Conservation (phyloP, 208 protist genomes). For the Leptomonas seymouri region DNA sequence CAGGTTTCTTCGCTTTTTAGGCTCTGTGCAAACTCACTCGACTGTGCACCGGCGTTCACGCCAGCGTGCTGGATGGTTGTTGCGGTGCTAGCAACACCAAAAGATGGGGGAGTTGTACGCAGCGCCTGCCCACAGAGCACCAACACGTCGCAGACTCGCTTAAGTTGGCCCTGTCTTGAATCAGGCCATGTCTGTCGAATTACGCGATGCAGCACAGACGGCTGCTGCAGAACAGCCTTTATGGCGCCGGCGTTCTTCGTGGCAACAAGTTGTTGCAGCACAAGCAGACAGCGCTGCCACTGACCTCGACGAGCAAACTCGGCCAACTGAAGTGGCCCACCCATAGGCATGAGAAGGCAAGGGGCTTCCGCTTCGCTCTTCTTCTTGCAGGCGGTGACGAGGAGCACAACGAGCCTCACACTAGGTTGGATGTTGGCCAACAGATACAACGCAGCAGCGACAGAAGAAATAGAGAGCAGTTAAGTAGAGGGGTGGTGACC, state of each 20-base stretch:
- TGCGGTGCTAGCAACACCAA: not conserved
- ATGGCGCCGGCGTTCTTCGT: not conserved
- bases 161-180: not conserved
- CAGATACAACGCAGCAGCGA: too few species aligned
- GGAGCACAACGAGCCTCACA: too few species aligned
- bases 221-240: slow-evolving; percentile 3
- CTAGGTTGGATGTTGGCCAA: too few species aligned
- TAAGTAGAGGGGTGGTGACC: not conserved
- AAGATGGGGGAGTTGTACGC: not conserved
- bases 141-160: not conserved
- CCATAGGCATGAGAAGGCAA: not conserved
- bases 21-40: too few species aligned
- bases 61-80: too few species aligned
- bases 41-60: too few species aligned
- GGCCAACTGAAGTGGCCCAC: not conserved
- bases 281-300: slow-evolving; percentile 19
- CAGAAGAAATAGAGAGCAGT: not conserved
- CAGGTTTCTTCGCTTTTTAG: too few species aligned
- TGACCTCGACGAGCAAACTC: slow-evolving; percentile 4
- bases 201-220: not conserved
- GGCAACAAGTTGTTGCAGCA: slow-evolving; percentile 2
- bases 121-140: slow-evolving; percentile 8
- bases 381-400: too few species aligned
- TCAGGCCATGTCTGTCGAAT: not conserved
- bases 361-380: too few species aligned